A percentile compares a stretch with the other conserved stretches of the same genome.
These are phyloP conservation scores for Phytophthora parvispora DNA, from an alignment of 352 stramenopile genomes.

Conservation along the genomic window DNA sequence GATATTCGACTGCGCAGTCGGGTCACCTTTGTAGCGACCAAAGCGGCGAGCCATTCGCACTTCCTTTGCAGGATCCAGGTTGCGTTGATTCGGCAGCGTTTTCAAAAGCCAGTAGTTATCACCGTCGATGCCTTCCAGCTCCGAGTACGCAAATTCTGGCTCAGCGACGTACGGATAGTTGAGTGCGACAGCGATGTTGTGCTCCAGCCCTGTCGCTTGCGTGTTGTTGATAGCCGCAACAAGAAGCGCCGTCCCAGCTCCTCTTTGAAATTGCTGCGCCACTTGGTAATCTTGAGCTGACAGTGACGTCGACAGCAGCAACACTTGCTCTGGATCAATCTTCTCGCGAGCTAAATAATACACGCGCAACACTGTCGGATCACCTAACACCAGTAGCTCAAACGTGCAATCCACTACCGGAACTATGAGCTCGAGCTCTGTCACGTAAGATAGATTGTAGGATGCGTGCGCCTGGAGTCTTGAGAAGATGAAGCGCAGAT, in stretches of 20 bases:
- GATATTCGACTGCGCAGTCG: constrained; percentile 50
- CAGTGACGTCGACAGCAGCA: constrained; percentile 33
- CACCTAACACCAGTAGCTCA: constrained; percentile 11
- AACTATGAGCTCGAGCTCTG: constrained; percentile 38
- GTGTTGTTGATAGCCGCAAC: constrained; percentile 36
- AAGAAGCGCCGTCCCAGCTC: constrained; percentile 18
- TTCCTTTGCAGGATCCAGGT: constrained; percentile 20
- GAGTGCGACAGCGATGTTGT: constrained; percentile 32
- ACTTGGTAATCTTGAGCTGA: constrained; percentile 39
- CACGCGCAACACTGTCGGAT: constrained; percentile 20
- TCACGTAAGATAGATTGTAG: constrained; percentile 40
- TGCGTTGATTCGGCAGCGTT: constrained; percentile 17
- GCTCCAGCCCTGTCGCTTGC: constrained; percentile 9
- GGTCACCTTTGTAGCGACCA: constrained; percentile 40
- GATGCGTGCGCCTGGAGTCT: constrained; percentile 16
- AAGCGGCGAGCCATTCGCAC: constrained; percentile 37
- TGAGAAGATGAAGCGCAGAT: constrained; percentile 33
- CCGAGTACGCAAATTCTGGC: constrained; percentile 21
- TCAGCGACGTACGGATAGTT: constrained; percentile 39
- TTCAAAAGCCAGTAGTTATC: constrained; percentile 33
- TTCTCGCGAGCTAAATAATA: constrained; percentile 36
- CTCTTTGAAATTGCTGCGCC: constrained; percentile 19
- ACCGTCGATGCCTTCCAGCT: constrained; percentile 14
- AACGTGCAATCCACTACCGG: constrained; percentile 54
- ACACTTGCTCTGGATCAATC: constrained; percentile 22